phyloP scores from a whole-genome alignment of 2,329 filamentous ascomycete species.

The Thermomyces lanuginosus region DNA sequence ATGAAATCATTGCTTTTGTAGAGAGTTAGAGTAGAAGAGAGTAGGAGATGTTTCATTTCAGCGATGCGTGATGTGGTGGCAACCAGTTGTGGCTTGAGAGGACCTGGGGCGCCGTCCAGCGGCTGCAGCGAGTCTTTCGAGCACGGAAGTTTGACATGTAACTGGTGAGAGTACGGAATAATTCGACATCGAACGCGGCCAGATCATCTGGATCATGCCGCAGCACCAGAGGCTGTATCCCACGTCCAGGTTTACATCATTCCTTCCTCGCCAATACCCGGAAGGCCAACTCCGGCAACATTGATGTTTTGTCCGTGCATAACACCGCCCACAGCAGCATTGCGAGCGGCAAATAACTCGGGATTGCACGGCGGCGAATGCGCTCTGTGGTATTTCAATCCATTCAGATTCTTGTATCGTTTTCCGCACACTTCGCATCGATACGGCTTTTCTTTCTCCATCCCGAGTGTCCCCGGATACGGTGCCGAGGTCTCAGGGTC shows the following conservation, averaged over 20 bases:
- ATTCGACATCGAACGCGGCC: too few species aligned
- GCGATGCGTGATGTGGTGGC: too few species aligned
- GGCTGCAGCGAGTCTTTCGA: too few species aligned
- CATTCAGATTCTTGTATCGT: constrained; percentile 97
- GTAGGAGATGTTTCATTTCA: too few species aligned
- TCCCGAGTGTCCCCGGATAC: constrained; percentile 91
- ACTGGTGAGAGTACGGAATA: too few species aligned
- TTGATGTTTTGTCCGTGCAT: constrained; percentile 33
- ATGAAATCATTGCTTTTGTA: too few species aligned
- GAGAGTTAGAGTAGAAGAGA: too few species aligned
- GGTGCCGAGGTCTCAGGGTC: constrained; percentile 88
- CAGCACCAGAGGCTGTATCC: constrained; percentile 1
- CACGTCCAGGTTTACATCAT: constrained; percentile 15
- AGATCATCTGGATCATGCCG: too few species aligned
- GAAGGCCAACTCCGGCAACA: constrained; percentile 32
- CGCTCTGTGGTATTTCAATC: constrained; percentile 82
- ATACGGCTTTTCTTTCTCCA: constrained; percentile 99
- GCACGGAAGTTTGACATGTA: too few species aligned
- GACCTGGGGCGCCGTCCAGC: background rate
- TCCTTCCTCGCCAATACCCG: constrained; percentile 30
- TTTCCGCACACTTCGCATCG: constrained; percentile 95
- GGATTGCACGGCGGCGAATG: constrained; percentile 84
- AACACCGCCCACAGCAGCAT: constrained; percentile 24
- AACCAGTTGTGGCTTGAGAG: too few species aligned
- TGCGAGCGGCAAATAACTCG: constrained; percentile 42